Base-by-base conservation (phyloP, 371 early-diverging fungal genomes). In the Mucor sp. region DNA sequence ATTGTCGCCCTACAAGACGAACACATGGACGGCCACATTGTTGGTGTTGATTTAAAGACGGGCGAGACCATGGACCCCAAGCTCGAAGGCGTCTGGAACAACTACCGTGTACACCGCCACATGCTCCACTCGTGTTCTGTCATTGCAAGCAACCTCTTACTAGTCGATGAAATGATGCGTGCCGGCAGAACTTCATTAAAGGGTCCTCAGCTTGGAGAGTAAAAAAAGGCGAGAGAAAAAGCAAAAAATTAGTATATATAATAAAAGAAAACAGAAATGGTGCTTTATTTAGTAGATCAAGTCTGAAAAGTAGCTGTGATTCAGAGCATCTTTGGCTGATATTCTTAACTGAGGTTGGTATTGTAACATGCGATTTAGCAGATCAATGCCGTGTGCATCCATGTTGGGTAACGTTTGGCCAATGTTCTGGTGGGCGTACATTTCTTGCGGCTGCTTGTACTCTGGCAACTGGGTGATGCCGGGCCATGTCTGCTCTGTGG, bases 101-200 rank as follows among this genome's bases (percentile, higher is more conserved):
- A 98, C 87, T 97, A 97, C 85, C 89, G 96, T 39, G 99, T 99
- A 27, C 88, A 97, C 68, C 90, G 96, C 32, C 96, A 97, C 80
- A 91, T 97, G 92, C 85, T 99, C 57, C 93, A 98, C 75, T 95
- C 96, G 64, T 94, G 94, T 69, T 88, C 98, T 59, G 95, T 99
- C 35, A 99, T 98, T 76, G 97, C 99, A 25, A 94, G 95, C 77
- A 99, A 97, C 85, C 87, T 99, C 70, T 84, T 99, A 68, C 88
- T 99, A 62, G 99, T 99, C 23, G 99, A 99, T 84, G 99, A 99
- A 85, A 99, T 99, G 88, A 98, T 99, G 93, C 93, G 98, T 74
- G 97, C 93, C 11, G 93, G 93, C 57, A 84, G 92, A 70, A 86
- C 92, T 62, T 90, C 92, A 58, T 76, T 93, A 61, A 92, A 91